Base-by-base conservation (phyloP, 2,329 filamentous ascomycete species). In the Cordyceps fumosorosea region DNA sequence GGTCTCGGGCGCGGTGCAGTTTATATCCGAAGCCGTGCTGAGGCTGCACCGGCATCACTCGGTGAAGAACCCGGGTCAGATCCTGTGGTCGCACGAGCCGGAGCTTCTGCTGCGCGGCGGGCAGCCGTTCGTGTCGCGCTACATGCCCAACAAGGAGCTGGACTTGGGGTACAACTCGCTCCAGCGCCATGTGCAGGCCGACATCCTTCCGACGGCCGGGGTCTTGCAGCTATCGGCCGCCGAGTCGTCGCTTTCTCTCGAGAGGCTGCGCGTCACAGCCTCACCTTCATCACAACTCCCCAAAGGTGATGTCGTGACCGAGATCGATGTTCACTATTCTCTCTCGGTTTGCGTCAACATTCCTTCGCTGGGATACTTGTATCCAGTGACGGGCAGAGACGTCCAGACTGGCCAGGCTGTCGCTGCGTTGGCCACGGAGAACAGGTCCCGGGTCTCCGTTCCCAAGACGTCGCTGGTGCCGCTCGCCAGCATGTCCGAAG, bases 81-180 rank as follows among this genome's bases (percentile, higher is more conserved):
- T 18, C 16, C 54, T 56, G 1, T 56, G 54, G 54, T 56, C 54
- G 2, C 54, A 56, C n/a, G 54, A 56, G 42, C 54, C 54, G 24
- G 54, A 56, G 20, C 16, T 56, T 6, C 54, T 47, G 45, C 54
- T 56, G n/a, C 40, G 24, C 34, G 47, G 47, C 14, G 54, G 54
- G 1, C 24, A 47, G 5, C 26, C 54, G 5, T 47, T 56, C 11
- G 47, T 61, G 12, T 50, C 63, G 12, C 59, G 63, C 29, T 57
- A 59, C 48, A 10, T 58, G 5, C 56, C 58, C 3, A 48, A 52
- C 32, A 44, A 59, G 6, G 40, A 42, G 16, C 34, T 62, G n/a
- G 59, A 64, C 40, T 22, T 56, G 22, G 48, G 59, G 10, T 64
- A 64, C 59, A 64, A 64, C 55, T 45, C 51, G 20, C 42, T 48